Evolutionary conservation across 106 monocot genomes (phyloP), one percentile per base, ranked within the genome.

Genomic region (Triglochin maritima): DNA sequence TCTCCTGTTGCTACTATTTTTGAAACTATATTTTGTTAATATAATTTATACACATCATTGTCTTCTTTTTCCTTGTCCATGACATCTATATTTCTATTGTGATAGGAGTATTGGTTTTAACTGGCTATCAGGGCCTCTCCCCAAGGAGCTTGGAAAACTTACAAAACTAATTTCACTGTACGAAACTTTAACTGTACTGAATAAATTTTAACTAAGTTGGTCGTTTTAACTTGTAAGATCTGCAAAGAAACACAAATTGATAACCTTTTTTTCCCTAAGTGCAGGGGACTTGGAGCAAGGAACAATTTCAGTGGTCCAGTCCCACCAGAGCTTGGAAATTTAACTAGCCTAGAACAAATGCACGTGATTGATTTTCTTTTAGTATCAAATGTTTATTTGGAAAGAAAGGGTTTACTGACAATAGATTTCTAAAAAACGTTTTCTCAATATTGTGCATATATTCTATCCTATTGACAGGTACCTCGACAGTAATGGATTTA

Each of bases 291-390:
- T 17, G 74, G 74, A 16, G 42, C 44, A 11, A 66, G 44, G 57
- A 74, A 74, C 59, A 67, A 74, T 41, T 74, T 67, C 29, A 74
- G 48, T 41, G 66, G 74, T 50, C 12, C 66, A 50, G 46, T 74
- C 48, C 74, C 74, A 46, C 15, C 66, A 12, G 74, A 74, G 59
- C 50, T 74, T 44, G 74, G 74, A 49, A 74, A 67, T 13, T 43
- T 74, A 57, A 47, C 47, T 48, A 74, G 52, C 59, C n/a, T 74
- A 42, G 74, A 74, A 59, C 9, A 74, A 51, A 13, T 67, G 74
- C 53, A 67, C 50, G 74, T 58, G 6, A 1, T 47, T 29, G 14
- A 11, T 29, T 8, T 46, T 46, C 10, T 49, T 47, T 52, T 59
- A 9, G 6, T 6, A 59, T 59, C 12, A 1, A 6, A 13, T 17